Base-by-base conservation (phyloP, 371 early-diverging fungal genomes). In the Synchytrium microbalum region DNA sequence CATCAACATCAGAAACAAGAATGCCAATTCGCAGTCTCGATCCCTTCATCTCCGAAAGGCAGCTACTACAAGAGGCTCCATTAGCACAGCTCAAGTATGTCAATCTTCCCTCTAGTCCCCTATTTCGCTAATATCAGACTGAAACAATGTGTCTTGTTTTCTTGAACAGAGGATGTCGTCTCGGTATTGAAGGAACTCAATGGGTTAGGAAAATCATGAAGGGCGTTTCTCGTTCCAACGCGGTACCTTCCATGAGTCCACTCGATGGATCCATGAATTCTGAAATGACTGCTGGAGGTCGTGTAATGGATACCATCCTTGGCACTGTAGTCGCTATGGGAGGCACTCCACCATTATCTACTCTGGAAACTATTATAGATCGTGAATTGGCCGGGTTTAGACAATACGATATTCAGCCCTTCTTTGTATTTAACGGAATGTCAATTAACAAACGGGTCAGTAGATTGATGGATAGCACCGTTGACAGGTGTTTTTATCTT, bases 21-120 rank as follows among this genome's bases (percentile, higher is more conserved):
- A 64, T 64, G 64, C 64, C 64, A 31, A 64, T 64, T 64, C 64
- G 64, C 26, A 31, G 64, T 29, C 64, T 64, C 27, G 64, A 64
- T 64, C 26, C 24, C 26, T 64, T 63, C 64, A 16, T 64, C 46
- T 24, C 64, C 14, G 64, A 64, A n/a, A 58, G 64, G 46, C 28
- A 64, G 19, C 57, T 64, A 30, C 31, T 10, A 31, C 67, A 63
- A 27, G 64, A 3, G 2, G 64, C 59, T 16, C 65, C 64, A 33
- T 28, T 64, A 33, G 26, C 66, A 19, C 29, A 32, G 26, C 64
- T 64, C 13, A 57, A 32, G 59, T 56, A 56, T 10, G 57, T n/a
- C 46, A 29, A 16, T 56, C 10, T 16, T 10, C 10, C 5, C 10
- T 27, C 57, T 25, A n/a, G 16, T 25, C 5, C 30, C 5, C 57